Evolutionary conservation across 208 protist species (phyloP).

Genomic region (Leishmania gerbilli): DNA sequence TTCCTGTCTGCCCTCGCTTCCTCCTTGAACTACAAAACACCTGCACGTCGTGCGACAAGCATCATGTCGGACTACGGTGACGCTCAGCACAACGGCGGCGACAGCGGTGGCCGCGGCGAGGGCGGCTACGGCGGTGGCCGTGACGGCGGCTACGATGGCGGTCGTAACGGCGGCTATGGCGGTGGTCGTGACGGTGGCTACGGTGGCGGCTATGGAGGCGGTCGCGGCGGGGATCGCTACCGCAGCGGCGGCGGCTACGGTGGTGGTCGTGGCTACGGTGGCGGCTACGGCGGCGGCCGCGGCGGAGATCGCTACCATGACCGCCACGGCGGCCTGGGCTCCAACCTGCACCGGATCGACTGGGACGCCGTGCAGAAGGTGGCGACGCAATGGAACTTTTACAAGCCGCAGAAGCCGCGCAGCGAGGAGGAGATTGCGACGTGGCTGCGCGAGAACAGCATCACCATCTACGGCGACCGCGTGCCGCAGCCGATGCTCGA

Average conservation of each 20-base stretch:
- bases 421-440: slow-evolving; percentile 70
- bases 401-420: slow-evolving; percentile 78
- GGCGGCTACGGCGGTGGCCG: neutral
- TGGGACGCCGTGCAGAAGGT: slow-evolving; percentile 76
- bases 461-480: slow-evolving; percentile 86
- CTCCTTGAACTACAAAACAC: neutral
- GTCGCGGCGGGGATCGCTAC: neutral
- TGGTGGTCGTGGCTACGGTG: slow-evolving; percentile 17
- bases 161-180: no score
- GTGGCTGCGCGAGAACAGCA: slow-evolving; percentile 76
- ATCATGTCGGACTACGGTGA: slow-evolving; percentile 31
- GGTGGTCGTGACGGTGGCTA: slow-evolving; percentile 8
- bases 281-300: slow-evolving; percentile 12
- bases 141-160: neutral
- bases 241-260: slow-evolving; percentile 9
- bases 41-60: neutral
- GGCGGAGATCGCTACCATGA: slow-evolving; percentile 19
- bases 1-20: neutral
- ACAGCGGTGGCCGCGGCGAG: neutral
- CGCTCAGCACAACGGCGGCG: slow-evolving; percentile 12
- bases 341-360: slow-evolving; percentile 69
- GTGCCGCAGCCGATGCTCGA: slow-evolving; percentile 84
- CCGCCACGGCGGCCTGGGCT: slow-evolving; percentile 51
- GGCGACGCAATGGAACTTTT: slow-evolving; percentile 81
- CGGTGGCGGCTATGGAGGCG: slow-evolving; percentile 14